Evolutionary conservation across 208 protist genomes (phyloP), one percentile per base, ranked within the genome.

Genomic region (Trypanosoma theileri): DNA sequence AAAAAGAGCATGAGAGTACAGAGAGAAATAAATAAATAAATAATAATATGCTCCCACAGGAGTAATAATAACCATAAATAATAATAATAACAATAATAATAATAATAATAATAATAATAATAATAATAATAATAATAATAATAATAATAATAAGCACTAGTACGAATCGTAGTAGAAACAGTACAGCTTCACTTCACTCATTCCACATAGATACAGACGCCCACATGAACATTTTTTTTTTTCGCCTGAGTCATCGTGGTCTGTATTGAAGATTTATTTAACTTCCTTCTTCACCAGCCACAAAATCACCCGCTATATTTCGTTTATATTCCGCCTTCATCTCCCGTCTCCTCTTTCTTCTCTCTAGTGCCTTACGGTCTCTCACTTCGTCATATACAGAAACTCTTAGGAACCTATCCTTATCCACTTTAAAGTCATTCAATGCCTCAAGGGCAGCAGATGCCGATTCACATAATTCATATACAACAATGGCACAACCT

Each of bases 401-500:
- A 1, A 95, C 84, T 16, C 82, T 77, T n/a, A 95, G 75, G 8
- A 81, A 71, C 17, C 82, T 73, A 52, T 87, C 79, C 28, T 92
- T 91, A 35, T 79, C 75, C 22, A 93, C 73, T 22, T 79, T 76
- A 58, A 88, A 93, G 26, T 86, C 81, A 79, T 92, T 82, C 24
- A 95, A 64, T n/a, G 76, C 79, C 16, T 75, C 69, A 8, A 91
- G 73, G 4, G 90, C 90, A 13, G 77, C 73, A 51, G 75, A 73
- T 3, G 90, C 86, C 3, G 85, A 66, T n/a, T 95, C 90, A 62
- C 90, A 95, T 16, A 85, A 78, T 72, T 95, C 86, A 59, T 95
- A 95, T 1, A 95, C 85, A 31, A 95, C 82, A 77, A 95, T 92
- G 50, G 82, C 86, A 65, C 85, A 95, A 0, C 86, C 85, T 48